phyloP scores from a whole-genome alignment of 805 yeast genomes.

The Ogataea saltuana region DNA sequence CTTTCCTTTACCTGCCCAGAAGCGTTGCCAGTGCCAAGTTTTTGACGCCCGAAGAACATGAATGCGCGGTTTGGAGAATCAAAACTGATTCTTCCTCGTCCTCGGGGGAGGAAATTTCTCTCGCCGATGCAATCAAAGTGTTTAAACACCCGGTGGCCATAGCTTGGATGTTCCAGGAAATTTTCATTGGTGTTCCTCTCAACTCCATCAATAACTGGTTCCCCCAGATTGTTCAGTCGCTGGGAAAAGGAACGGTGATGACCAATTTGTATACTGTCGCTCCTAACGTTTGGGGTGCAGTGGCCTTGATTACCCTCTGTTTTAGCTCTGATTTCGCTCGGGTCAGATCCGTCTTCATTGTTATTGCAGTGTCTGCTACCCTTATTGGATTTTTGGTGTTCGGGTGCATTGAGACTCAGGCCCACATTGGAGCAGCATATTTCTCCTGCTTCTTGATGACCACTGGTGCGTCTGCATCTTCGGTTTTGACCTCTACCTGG shows the following conservation, averaged over 20 bases:
- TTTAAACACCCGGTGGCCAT: slow-evolving; percentile 46
- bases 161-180: slow-evolving; percentile 46
- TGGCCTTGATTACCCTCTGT: slow-evolving; percentile 40
- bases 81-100: slow-evolving; percentile 47
- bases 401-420: slow-evolving; percentile 43
- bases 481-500: slow-evolving; percentile 53
- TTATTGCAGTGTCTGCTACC: slow-evolving; percentile 40
- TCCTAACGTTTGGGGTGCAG: slow-evolving; percentile 50
- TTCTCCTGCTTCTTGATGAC: slow-evolving; percentile 39
- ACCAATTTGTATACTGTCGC: slow-evolving; percentile 48
- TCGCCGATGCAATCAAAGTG: slow-evolving; percentile 44
- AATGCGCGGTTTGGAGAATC: slow-evolving; percentile 40
- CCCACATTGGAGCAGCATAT: slow-evolving; percentile 31
- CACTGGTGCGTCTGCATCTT: slow-evolving; percentile 49
- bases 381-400: slow-evolving; percentile 49
- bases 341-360: slow-evolving; percentile 41
- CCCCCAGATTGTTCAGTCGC: slow-evolving; percentile 43
- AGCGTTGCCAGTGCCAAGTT: slow-evolving; percentile 38
- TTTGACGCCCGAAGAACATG: slow-evolving; percentile 42
- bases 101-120: slow-evolving; percentile 37
- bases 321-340: slow-evolving; percentile 43
- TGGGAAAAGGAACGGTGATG: slow-evolving; percentile 43
- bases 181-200: slow-evolving; percentile 49
- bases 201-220: slow-evolving; percentile 51
- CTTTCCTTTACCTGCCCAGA: slow-evolving; percentile 40